Percentiles rank a stretch among this genome's conserved stretches.
These are phyloP conservation scores for Styphnolobium japonicum DNA, from an alignment of 306 rosid species.

Conservation along the genomic window DNA sequence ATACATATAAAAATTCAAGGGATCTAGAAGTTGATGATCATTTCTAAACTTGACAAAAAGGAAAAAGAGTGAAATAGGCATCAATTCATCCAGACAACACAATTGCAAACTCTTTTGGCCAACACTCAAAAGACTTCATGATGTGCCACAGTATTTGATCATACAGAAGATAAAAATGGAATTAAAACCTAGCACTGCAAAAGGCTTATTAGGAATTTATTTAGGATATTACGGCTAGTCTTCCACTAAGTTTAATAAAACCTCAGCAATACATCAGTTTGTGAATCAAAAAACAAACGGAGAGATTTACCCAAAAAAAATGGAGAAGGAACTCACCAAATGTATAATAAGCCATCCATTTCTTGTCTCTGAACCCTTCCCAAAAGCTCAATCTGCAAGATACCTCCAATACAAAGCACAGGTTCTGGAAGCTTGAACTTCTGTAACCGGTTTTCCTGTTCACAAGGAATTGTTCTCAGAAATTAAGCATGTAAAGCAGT, in stretches of 20 bases:
- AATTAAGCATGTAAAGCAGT: conserved; percentile 2
- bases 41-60: neutral
- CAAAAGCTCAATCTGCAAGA: conserved; percentile 85
- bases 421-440: conserved; percentile 86
- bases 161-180: neutral
- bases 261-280: neutral
- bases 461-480: conserved; percentile 16
- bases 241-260: conserved; percentile 12
- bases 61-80: neutral
- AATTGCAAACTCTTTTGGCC: neutral
- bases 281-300: neutral
- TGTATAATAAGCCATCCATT: conserved; percentile 72
- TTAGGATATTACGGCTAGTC: neutral
- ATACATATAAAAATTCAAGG: neutral
- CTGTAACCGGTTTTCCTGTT: conserved; percentile 67
- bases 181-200: neutral
- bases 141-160: neutral
- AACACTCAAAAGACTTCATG: neutral
- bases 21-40: neutral
- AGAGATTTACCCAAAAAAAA: no score
- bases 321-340: conserved; percentile 68
- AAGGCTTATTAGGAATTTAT: neutral
- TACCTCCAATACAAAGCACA: conserved; percentile 86
- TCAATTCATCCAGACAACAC: neutral
- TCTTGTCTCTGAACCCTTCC: conserved; percentile 92